phyloP scores from a whole-genome alignment of 306 rosid genomes.

The Abrus pulchellus region DNA sequence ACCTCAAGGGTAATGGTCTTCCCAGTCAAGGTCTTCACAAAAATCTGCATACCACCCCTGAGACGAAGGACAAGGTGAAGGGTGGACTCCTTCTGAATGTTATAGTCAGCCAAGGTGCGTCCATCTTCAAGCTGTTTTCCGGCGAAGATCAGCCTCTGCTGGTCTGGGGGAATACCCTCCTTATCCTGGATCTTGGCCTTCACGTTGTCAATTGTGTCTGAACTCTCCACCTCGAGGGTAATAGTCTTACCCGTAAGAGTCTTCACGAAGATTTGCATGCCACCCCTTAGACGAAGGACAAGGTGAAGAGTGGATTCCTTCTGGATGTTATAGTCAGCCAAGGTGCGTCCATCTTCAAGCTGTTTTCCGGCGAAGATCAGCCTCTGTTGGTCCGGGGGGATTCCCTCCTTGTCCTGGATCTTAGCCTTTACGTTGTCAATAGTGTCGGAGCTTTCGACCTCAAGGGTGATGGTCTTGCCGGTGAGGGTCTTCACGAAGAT shows the following conservation, averaged over 20 bases:
- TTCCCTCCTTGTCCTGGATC: constrained; percentile 82
- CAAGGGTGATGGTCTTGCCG: constrained; percentile 69
- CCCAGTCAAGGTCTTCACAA: too few relatives aligned
- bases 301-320: constrained; percentile 80
- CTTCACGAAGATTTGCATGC: constrained; percentile 77
- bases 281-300: constrained; percentile 77
- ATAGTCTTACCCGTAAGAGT: constrained; percentile 70
- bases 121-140: constrained; percentile 78
- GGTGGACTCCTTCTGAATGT: constrained; percentile 77
- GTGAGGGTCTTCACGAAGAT: constrained; percentile 78
- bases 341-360: constrained; percentile 72
- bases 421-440: constrained; percentile 78
- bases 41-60: too few relatives aligned
- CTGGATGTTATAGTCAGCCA: constrained; percentile 76
- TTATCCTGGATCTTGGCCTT: constrained; percentile 81
- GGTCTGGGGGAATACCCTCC: constrained; percentile 79
- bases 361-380: constrained; percentile 78
- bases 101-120: constrained; percentile 64
- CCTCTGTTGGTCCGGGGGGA: constrained; percentile 83
- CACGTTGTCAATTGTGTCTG: constrained; percentile 73
- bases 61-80: constrained; percentile 48
- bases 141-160: constrained; percentile 78
- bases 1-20: too few relatives aligned
- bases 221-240: constrained; percentile 70
- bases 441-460: constrained; percentile 71